Base-by-base conservation (phyloP, 1,284 basidiomycete species). In the Flammula alnicola region DNA sequence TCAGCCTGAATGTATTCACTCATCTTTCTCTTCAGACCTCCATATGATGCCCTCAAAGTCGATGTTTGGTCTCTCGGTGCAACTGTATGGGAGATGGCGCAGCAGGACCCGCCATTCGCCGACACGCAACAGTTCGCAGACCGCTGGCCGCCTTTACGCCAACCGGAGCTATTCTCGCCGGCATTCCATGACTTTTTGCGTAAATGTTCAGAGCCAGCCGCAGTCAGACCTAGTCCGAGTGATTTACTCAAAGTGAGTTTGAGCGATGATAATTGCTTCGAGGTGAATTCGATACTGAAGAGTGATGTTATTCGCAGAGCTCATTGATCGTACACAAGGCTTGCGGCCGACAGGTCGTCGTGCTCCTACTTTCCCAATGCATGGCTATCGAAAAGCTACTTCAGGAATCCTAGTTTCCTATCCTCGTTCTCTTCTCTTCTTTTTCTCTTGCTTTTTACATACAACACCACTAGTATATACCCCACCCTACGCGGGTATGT, bases 11-110 rank as follows among this genome's bases (percentile, higher is more conserved):
- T 25, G 14, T 16, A n/a, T 7, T 43, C 36, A 38, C 16, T 45
- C 26, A 36, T 17, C 19, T 20, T 22, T 29, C 23, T 10, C 11
- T 41, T 23, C 38, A 86, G 84, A 44, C 83, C 85, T 8, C 70
- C 80, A 0, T 91, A 91, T 59, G 76, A 91, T 57, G 79, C 83
- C 1, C 75, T 89, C 40, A 86, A 86, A 64, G 81, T 89, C 40
- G 89, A 91, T 54, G 76, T 87, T 1, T 91, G 88, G 87, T 90
- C 88, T 1, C 71, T 90, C 11, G 89, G 89, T 2, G 89, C 89
- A 2, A 92, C 89, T 0, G 75, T 87, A 0, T 91, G 89, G 89
- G 89, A 92, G 63, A 78, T 88, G 65, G 85, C 86, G 0, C 78
- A 91, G 62, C 78, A 81, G 12, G 73, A 80, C 46, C 89, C 89